Evolutionary conservation across 2,329 filamentous ascomycete genomes (phyloP), one percentile per base, ranked within the genome.

Genomic region (Didymella segeticola): DNA sequence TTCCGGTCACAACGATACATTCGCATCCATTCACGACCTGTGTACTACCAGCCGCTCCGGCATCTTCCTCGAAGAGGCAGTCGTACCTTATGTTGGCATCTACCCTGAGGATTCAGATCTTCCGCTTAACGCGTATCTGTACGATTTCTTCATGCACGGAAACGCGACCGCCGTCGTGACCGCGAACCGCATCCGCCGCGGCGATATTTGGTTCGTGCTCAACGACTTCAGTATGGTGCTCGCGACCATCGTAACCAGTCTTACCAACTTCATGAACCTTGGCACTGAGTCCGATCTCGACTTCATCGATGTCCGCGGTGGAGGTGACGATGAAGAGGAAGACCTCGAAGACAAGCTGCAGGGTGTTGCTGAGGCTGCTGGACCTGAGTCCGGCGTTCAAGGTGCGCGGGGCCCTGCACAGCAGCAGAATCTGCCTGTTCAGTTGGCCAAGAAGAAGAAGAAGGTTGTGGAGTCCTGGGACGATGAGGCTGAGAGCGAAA

Each of bases 71-170:
- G 90, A 93, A 63, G 83, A 90, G 64, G 82, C 87, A 0, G 86
- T 88, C 1, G 84, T 93, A 20, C 90, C 90, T 0, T 84, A 89
- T 67, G 79, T 92, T 4, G 80, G 81, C 5, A 74, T 90, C 10
- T 83, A 83, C 61, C 83, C 84, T 0, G 76, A 85, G 22, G 83
- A 88, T 47, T 69, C 74, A 5, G 68, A 76, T 2, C 78, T 80
- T 11, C 82, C 82, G 0, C 78, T 86, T 55, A 90, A 90, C 60
- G 85, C 86, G 0, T 89, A 89, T 65, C 75, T 93, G 0, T 85
- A 88, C 55, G 88, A 93, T 70, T 93, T 92, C 73, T 92, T 85
- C 79, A 89, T 86, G 71, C 86, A 93, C 62, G 89, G 89, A 3
- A 84, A 88, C 64, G 70, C 86, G 19, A 68, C 78, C 1, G 82